A percentile compares a stretch with the other conserved stretches of the same genome.
Evolutionary conservation across 768 basidiomycete species (phyloP).

Genomic region (Rhizopogon salebrosus): DNA sequence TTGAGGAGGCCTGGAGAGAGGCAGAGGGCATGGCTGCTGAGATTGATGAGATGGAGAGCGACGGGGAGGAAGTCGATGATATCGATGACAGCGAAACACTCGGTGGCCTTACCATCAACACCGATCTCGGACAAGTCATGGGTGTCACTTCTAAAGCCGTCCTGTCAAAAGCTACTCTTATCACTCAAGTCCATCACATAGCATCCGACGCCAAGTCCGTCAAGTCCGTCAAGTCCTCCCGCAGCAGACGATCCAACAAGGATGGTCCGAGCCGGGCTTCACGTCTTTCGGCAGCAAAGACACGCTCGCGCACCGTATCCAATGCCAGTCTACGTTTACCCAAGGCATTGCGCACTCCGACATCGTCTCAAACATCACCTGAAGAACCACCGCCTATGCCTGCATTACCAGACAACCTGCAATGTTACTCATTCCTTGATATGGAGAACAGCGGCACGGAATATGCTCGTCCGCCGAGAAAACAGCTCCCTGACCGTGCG

Average conservation of each 20-base stretch:
- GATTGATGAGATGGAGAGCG: conserved; percentile 52
- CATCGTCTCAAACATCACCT: conserved; percentile 31
- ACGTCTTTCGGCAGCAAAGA: conserved; percentile 59
- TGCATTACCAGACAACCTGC: conserved; percentile 13
- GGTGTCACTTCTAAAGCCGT: conserved; percentile 34
- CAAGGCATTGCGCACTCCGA: conserved; percentile 23
- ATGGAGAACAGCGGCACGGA: conserved; percentile 29
- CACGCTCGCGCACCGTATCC: conserved; percentile 57
- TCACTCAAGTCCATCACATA: conserved; percentile 9
- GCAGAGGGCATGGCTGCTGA: conserved; percentile 70
- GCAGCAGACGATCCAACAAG: conserved; percentile 19
- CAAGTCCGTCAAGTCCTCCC: conserved; percentile 15
- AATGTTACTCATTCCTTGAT: conserved; percentile 28
- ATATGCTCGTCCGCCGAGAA: conserved; percentile 20
- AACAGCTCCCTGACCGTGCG: conserved; percentile 13
- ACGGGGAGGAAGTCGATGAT: conserved; percentile 19
- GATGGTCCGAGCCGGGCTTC: conserved; percentile 29
- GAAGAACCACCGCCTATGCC: conserved; percentile 26
- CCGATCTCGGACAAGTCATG: conserved; percentile 27
- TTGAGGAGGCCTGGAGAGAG: conserved; percentile 78
- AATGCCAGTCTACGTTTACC: conserved; percentile 65
- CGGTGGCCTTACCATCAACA: conserved; percentile 18
- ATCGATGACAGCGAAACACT: conserved; percentile 23
- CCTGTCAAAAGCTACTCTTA: conserved; percentile 31
- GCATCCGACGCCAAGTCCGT: conserved; percentile 20